These are phyloP conservation scores for Coemansia aciculifera DNA, from an alignment of 192 early-diverging fungal species.

Conservation along the genomic window DNA sequence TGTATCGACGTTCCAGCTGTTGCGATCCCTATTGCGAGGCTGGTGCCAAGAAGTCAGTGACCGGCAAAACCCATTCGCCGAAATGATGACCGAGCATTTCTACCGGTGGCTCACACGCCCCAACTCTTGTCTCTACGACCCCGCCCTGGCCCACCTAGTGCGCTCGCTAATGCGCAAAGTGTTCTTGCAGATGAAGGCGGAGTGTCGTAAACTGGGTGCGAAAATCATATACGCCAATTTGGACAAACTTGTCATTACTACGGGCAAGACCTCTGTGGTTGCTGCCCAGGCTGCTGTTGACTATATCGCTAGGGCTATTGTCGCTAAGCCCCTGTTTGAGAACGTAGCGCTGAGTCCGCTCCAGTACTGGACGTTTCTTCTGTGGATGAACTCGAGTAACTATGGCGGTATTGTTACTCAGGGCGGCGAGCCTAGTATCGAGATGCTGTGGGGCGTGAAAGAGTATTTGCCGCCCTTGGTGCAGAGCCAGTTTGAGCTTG, in stretches of 20 bases:
- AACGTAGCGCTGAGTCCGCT: slow-evolving; percentile 67
- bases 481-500: slow-evolving; percentile 69
- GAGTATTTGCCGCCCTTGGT: slow-evolving; percentile 79
- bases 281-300: slow-evolving; percentile 72
- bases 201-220: slow-evolving; percentile 77
- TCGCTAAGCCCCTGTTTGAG: slow-evolving; percentile 73
- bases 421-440: slow-evolving; percentile 47
- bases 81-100: slow-evolving; percentile 78
- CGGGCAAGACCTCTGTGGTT: slow-evolving; percentile 71
- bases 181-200: slow-evolving; percentile 79
- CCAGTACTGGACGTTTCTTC: slow-evolving; percentile 74
- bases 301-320: slow-evolving; percentile 71
- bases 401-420: slow-evolving; percentile 61
- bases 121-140: slow-evolving; percentile 79
- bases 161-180: slow-evolving; percentile 89
- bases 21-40: slow-evolving; percentile 73
- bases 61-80: slow-evolving; percentile 65
- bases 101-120: slow-evolving; percentile 87
- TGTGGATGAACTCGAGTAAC: slow-evolving; percentile 95
- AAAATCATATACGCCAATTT: slow-evolving; percentile 76
- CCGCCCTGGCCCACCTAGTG: slow-evolving; percentile 73
- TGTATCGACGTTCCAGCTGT: slow-evolving; percentile 62
- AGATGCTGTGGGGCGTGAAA: slow-evolving; percentile 89
- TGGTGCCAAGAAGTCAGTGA: slow-evolving; percentile 75
- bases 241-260: slow-evolving; percentile 79